Evolutionary conservation across 2,329 filamentous ascomycete species (phyloP), one percentile per base, ranked within the genome.

Genomic region (Ampelomyces quisqualis): DNA sequence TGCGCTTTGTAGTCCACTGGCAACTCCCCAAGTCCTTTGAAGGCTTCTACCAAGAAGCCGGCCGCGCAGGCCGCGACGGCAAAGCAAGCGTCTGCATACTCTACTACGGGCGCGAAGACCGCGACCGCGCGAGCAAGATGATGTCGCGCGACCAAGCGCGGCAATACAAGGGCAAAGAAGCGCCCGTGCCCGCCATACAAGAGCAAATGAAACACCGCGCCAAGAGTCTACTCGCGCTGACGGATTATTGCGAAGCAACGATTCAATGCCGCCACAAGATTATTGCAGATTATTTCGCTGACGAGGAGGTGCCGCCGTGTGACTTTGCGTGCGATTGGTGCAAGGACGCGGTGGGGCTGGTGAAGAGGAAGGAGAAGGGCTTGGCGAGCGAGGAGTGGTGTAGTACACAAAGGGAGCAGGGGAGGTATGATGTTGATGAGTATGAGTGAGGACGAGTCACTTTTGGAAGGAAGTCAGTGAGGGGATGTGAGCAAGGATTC

Each of bases 1-100:
- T 97, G 8, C 86, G 91, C 2, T 96, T 96, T 58, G 90, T 97
- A 1, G 83, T 93, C 2, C 91, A 97, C 69, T 97, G 91, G 90
- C 86, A 89, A 44, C 78, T 95, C 7, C 88, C 91, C 7, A 94
- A 95, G 62, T 93, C 86, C 3, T 95, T 97, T 64, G 91, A 97
- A 66, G 89, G 90, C 1, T 96, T 93, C 64, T 95, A 96, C 59
- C 91, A 97, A 70, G 91, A 97, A 75, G 90, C 89, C 2, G 91
- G 91, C 0, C 85, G 91, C 26, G 91, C 90, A 5, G 91, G 91
- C 0, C 81, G 91, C 27, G 91, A 97, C 57, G 88, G 89, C 17
- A 90, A 91, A 48, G 90, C 90, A 0, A 85, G 86, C 21, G 81
- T 86, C 46, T 96, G 90, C 61, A 88, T 95, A 38, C 73, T 97